phyloP scores from a whole-genome alignment of 495 filamentous ascomycete species.

The Neurospora sp. region DNA sequence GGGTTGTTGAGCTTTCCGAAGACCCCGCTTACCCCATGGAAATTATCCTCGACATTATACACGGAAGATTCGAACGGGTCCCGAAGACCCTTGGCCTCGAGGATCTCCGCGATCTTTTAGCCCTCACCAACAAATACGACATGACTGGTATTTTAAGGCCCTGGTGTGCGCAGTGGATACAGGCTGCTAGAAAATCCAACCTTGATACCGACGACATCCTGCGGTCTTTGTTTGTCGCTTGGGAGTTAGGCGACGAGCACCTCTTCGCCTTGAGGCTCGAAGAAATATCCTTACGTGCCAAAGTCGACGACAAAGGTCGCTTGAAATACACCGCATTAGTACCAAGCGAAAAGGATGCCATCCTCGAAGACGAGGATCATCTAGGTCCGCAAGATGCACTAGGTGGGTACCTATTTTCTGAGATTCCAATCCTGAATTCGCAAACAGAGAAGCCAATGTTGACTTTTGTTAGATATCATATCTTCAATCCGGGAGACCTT shows the following conservation, averaged over 20 bases:
- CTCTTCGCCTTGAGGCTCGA: neutral
- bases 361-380: neutral
- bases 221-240: neutral
- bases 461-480: neutral
- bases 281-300: neutral
- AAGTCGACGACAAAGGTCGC: neutral
- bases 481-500: neutral
- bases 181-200: neutral
- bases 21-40: neutral
- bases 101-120: constrained; percentile 14
- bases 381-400: neutral
- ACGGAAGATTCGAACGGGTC: constrained; percentile 12
- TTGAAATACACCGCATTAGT: neutral
- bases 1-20: constrained; percentile 20
- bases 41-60: constrained; percentile 16
- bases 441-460: neutral
- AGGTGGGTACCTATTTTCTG: neutral
- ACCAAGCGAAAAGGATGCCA: neutral
- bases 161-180: constrained; percentile 14
- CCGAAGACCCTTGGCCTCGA: constrained; percentile 2
- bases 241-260: neutral
- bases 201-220: neutral
- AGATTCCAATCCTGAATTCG: neutral
- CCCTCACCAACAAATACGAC: constrained; percentile 21
- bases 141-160: constrained; percentile 14